Percentiles rank a stretch among this genome's conserved stretches.
phyloP scores from a whole-genome alignment of 2,329 filamentous ascomycete genomes.

The Nigrograna mackinnonii region DNA sequence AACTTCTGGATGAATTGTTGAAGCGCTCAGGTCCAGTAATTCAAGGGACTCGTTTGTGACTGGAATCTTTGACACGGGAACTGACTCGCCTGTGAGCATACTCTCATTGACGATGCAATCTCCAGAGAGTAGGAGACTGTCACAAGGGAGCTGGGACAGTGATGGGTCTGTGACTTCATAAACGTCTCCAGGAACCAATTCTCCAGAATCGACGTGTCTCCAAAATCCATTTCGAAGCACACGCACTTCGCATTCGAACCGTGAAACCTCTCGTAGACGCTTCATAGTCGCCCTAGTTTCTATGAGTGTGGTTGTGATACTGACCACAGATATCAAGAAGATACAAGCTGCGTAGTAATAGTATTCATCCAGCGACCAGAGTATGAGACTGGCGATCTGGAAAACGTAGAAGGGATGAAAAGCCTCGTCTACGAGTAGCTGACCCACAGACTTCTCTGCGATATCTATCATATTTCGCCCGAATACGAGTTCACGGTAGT shows the following conservation, averaged over 20 bases:
- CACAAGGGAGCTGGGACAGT: slow-evolving; percentile 84
- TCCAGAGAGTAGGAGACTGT: slow-evolving; percentile 86
- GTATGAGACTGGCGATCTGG: slow-evolving; percentile 87
- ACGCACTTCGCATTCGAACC: slow-evolving; percentile 92
- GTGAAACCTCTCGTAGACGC: slow-evolving; percentile 85
- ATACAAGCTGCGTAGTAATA: slow-evolving; percentile 98
- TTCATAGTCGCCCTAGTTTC: slow-evolving; percentile 94
- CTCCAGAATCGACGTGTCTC: slow-evolving; percentile 82
- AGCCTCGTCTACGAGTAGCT: slow-evolving; percentile 89
- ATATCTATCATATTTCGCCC: slow-evolving; percentile 91
- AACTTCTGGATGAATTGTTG: slow-evolving; percentile 79
- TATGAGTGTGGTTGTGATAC: slow-evolving; percentile 84
- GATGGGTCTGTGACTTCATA: slow-evolving; percentile 96
- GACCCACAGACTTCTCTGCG: slow-evolving; percentile 80
- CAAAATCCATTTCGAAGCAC: slow-evolving; percentile 95
- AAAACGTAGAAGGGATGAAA: slow-evolving; percentile 99
- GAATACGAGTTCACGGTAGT: slow-evolving; percentile 81
- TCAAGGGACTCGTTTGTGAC: slow-evolving; percentile 79
- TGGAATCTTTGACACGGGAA: slow-evolving; percentile 91
- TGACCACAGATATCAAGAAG: slow-evolving; percentile 90
- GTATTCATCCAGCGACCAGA: slow-evolving; percentile 96
- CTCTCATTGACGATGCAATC: slow-evolving; percentile 99
- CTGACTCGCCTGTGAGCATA: slow-evolving; percentile 97
- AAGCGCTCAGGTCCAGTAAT: slow-evolving; percentile 75
- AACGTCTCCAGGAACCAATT: slow-evolving; percentile 92